phyloP scores from a whole-genome alignment of 78 protist genomes.

The Chrysochromulina tobinii region DNA sequence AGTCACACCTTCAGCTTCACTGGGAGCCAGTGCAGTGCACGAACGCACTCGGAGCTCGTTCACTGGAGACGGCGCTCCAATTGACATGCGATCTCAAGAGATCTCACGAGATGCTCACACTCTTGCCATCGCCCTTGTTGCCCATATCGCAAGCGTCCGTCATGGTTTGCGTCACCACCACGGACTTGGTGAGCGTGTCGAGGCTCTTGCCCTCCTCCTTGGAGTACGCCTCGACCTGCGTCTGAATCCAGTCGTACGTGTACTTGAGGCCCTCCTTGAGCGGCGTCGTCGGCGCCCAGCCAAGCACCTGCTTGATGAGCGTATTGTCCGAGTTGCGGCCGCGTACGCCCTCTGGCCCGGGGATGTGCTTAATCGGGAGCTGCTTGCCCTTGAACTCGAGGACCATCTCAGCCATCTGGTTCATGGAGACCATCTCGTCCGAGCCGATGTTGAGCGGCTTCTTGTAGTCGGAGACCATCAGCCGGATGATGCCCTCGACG shows the following conservation, averaged over 20 bases:
- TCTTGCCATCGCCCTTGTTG: neutral
- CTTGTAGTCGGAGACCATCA: constrained; percentile 60
- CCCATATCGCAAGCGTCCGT: neutral
- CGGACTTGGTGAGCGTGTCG: neutral
- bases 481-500: constrained; percentile 57
- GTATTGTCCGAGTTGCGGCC: constrained; percentile 85
- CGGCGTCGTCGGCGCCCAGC: constrained; percentile 72
- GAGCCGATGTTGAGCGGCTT: constrained; percentile 83
- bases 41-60: too few relatives aligned
- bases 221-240: neutral
- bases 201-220: neutral
- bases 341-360: constrained; percentile 89
- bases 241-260: constrained; percentile 72
- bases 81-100: too few relatives aligned
- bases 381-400: constrained; percentile 40
- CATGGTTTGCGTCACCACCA: neutral
- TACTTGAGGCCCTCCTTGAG: constrained; percentile 70
- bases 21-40: too few relatives aligned
- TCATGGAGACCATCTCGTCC: constrained; percentile 76
- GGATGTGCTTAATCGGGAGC: constrained; percentile 66
- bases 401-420: constrained; percentile 68
- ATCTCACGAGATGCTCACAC: too few relatives aligned
- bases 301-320: constrained; percentile 72
- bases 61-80: too few relatives aligned
- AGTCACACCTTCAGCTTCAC: too few relatives aligned